Conservation (phyloP, 2,329 filamentous ascomycete genomes). For the Phialophora verrucosa region DNA sequence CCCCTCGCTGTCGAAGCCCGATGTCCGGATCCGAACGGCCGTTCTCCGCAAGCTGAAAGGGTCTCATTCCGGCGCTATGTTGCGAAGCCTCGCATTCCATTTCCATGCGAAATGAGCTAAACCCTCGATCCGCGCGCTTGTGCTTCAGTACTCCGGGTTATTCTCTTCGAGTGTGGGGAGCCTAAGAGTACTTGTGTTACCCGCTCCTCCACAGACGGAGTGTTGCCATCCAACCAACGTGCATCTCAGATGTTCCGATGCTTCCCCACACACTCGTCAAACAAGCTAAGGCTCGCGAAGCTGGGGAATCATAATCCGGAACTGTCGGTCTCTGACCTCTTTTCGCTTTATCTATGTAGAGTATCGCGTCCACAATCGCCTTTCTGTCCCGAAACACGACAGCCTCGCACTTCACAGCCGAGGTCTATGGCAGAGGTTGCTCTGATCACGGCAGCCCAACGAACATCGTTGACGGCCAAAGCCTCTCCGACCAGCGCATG, state of each 20-base stretch:
- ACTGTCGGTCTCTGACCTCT: background rate
- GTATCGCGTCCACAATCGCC: background rate
- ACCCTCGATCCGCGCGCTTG: constrained; percentile 5
- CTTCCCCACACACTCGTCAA: constrained; percentile 2
- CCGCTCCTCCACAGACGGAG: background rate
- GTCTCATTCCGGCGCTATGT: background rate
- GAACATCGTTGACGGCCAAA: background rate
- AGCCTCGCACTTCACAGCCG: background rate
- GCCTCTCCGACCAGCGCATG: background rate
- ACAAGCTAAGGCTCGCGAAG: background rate
- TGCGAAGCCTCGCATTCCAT: background rate
- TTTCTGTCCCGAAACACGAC: background rate
- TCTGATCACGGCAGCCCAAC: background rate
- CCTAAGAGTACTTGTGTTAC: background rate
- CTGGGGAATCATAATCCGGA: background rate
- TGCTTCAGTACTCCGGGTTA: constrained; percentile 12
- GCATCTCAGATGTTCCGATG: background rate
- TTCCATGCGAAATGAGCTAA: background rate
- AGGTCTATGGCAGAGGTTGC: background rate
- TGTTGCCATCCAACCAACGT: background rate
- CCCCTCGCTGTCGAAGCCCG: background rate
- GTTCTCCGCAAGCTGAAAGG: constrained; percentile 10
- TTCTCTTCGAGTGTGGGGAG: constrained; percentile 9
- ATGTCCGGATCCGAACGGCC: constrained; percentile 7
- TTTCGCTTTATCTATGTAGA: background rate